Percentiles rank a stretch among this genome's conserved stretches.
These are phyloP conservation scores for Aspergillus fumigatiaffinis DNA, from an alignment of 2,329 filamentous ascomycete genomes.

Conservation along the genomic window DNA sequence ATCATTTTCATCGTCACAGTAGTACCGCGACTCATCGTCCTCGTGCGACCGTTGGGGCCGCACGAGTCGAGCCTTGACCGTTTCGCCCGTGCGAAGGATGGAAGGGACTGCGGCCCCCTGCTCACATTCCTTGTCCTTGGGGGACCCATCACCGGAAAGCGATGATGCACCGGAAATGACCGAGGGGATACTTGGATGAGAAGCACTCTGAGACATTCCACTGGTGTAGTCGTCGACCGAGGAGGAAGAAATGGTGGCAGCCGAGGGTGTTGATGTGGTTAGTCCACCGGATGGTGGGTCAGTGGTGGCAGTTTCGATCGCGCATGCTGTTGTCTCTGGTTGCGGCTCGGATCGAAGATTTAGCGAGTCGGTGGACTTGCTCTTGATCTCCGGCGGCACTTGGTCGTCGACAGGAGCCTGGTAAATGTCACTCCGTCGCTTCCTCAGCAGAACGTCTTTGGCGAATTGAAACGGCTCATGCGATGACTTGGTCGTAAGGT, in stretches of 20 bases:
- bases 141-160: constrained; percentile 38
- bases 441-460: constrained; percentile 32
- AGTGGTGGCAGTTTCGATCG: constrained; percentile 5
- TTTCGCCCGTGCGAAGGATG: constrained; percentile 41
- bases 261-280: constrained; percentile 39
- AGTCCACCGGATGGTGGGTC: constrained; percentile 23
- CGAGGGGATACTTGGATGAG: constrained; percentile 46
- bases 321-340: constrained; percentile 9
- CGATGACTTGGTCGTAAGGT: constrained; percentile 27
- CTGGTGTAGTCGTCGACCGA: constrained; percentile 44
- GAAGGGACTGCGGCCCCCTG: constrained; percentile 28
- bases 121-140: constrained; percentile 27
- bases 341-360: constrained; percentile 14
- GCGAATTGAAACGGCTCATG: constrained; percentile 34
- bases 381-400: constrained; percentile 17
- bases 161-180: constrained; percentile 45
- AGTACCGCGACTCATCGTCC: constrained; percentile 38
- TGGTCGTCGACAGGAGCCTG: constrained; percentile 12
- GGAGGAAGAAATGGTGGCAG: constrained; percentile 44
- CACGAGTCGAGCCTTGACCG: constrained; percentile 31
- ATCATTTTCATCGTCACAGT: constrained; percentile 41
- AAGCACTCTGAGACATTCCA: constrained; percentile 46
- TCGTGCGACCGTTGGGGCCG: constrained; percentile 23
- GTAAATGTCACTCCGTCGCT: constrained; percentile 27
- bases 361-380: constrained; percentile 21